Base-by-base conservation (phyloP, 495 filamentous ascomycete species). In the Glarea lozoyensis region DNA sequence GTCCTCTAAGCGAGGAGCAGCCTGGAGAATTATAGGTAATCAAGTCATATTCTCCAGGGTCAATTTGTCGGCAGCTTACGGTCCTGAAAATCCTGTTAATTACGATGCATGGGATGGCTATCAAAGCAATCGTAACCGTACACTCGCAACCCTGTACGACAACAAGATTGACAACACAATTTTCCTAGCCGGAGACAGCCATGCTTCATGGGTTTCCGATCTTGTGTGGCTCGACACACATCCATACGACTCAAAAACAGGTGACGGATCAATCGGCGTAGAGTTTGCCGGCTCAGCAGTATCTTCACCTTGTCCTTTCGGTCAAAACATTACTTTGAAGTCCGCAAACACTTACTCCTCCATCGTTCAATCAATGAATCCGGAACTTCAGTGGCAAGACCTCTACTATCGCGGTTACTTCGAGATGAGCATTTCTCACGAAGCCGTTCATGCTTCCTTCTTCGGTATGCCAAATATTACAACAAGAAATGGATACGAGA, bases 281-380 rank as follows among this genome's bases (percentile, higher is more conserved):
- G 80, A 84, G 54, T 79, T 84, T 45, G 80, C 73, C 27, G 79
- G 78, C 17, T 66, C 74, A 1, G 78, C 77, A 2, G 79, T 84
- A 31, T 66, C 64, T 25, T 76, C 70, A 13, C 61, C 65, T 6
- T 62, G 62, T 29, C 69, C 72, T 0, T 59, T 60, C 13, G 76
- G 75, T 17, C 65, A 67, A 30, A 70, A 67, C 44, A 64, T 67
- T 18, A 62, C 65, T 6, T 55, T 76, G 33, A 50, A 49, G 4
- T 53, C 40, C 12, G 69, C 72, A 5, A 63, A 68, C 40, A 54
- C 55, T 25, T 42, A 56, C 43, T 62, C 65, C 9, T 21, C 60
- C 17, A 61, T 58, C 25, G 64, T 75, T 20, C 62, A 76, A 19
- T 54, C 43, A 10, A 60, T 62, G 12, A 84, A 81, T 51, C 50